These are phyloP conservation scores for Lasiosphaeria miniovina DNA, from an alignment of 495 filamentous ascomycete species.

Conservation along the genomic window DNA sequence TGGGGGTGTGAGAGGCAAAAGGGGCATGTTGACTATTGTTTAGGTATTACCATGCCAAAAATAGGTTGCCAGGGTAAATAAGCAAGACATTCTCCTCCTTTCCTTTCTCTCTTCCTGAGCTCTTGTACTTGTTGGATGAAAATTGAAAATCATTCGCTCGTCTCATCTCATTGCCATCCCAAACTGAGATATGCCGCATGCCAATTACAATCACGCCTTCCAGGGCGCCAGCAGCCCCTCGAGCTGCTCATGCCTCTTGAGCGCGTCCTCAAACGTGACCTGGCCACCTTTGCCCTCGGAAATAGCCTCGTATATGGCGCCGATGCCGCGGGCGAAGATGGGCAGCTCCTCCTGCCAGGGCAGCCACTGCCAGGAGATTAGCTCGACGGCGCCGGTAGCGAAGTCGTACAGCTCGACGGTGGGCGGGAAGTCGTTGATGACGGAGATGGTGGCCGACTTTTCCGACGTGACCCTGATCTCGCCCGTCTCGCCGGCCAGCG, in stretches of 20 bases:
- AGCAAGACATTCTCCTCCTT: no score
- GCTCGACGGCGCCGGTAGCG: slow-evolving; percentile 38
- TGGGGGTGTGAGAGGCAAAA: no score
- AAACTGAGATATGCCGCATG: not conserved
- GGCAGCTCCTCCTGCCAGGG: slow-evolving; percentile 42
- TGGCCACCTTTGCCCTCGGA: slow-evolving; percentile 33
- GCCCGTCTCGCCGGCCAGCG: slow-evolving; percentile 53
- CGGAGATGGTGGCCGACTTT: slow-evolving; percentile 36
- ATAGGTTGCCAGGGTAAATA: no score
- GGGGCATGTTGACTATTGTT: no score
- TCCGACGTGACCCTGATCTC: slow-evolving; percentile 44
- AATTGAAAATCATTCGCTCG: no score
- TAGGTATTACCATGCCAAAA: no score
- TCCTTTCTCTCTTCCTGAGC: no score
- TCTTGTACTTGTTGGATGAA: no score
- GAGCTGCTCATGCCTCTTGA: slow-evolving; percentile 40
- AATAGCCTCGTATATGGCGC: slow-evolving; percentile 49
- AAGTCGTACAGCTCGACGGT: slow-evolving; percentile 46
- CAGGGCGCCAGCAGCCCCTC: slow-evolving; percentile 21
- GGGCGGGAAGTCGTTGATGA: slow-evolving; percentile 27
- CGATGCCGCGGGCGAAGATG: slow-evolving; percentile 42
- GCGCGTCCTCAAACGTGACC: slow-evolving; percentile 41
- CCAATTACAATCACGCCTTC: slow-evolving; percentile 10
- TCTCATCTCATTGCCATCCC: no score
- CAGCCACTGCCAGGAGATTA: slow-evolving; percentile 41